A percentile compares a stretch with the other conserved stretches of the same genome.
phyloP scores from a whole-genome alignment of 768 basidiomycete species.

The Boletellus ananas region DNA sequence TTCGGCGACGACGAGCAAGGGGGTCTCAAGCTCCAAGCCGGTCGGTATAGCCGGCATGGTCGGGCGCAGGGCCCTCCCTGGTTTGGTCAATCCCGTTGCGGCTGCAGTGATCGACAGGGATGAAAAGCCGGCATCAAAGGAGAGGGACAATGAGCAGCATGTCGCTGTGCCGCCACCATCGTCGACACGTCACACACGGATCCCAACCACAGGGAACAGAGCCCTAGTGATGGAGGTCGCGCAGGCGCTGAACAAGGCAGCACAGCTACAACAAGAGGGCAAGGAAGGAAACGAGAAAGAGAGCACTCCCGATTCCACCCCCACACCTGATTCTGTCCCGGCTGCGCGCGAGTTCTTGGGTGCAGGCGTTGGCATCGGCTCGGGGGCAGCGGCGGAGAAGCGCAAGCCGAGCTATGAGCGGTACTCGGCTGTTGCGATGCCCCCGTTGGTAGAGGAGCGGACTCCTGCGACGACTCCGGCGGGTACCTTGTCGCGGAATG shows the following conservation, averaged over 20 bases:
- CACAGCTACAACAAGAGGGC: slow-evolving; percentile 11
- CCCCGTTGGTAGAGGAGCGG: slow-evolving; percentile 64
- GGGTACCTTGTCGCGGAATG: slow-evolving; percentile 45
- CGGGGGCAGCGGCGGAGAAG: slow-evolving; percentile 42
- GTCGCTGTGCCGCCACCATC: slow-evolving; percentile 20
- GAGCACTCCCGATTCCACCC: too few relatives aligned
- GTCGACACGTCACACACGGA: slow-evolving; percentile 48
- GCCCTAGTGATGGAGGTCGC: slow-evolving; percentile 79
- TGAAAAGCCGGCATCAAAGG: slow-evolving; percentile 7
- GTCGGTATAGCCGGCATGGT: slow-evolving; percentile 26
- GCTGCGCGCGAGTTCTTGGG: slow-evolving; percentile 10
- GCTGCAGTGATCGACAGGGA: slow-evolving; percentile 2
- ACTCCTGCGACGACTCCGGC: slow-evolving; percentile 56
- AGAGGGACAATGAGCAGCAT: slow-evolving; percentile 15
- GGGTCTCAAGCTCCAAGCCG: slow-evolving; percentile 9
- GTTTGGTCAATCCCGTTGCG: slow-evolving; percentile 25
- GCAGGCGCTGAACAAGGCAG: slow-evolving; percentile 48
- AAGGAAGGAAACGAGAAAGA: not conserved
- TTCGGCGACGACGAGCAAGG: not conserved
- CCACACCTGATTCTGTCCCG: not conserved
- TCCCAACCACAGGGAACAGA: slow-evolving; percentile 65
- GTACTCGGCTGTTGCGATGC: slow-evolving; percentile 59
- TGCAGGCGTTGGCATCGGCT: slow-evolving; percentile 2
- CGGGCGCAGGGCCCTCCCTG: slow-evolving; percentile 43
- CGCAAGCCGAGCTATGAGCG: slow-evolving; percentile 66